Conservation (phyloP, 2,329 filamentous ascomycete genomes). For the Trichoderma sp. region DNA sequence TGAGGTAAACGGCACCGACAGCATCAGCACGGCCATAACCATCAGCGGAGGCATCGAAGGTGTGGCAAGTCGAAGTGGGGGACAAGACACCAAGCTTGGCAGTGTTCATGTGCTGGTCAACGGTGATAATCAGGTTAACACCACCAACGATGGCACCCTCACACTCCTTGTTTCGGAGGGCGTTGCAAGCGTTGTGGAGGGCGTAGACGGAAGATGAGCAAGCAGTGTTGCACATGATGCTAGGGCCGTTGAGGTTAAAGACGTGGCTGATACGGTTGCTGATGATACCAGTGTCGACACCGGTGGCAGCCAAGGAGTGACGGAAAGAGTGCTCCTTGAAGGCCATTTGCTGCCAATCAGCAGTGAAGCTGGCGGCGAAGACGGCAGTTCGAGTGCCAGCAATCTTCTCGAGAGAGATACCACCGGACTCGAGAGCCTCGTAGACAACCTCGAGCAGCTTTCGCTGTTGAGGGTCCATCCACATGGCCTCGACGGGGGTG, state of each 20-base stretch:
- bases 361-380: conserved; percentile 9
- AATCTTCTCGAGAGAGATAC: conserved; percentile 32
- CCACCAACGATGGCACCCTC: conserved; percentile 36
- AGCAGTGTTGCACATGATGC: conserved; percentile 35
- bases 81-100: conserved; percentile 25
- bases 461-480: conserved; percentile 44
- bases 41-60: conserved; percentile 35
- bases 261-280: conserved; percentile 38
- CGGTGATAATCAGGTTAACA: conserved; percentile 36
- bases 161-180: conserved; percentile 34
- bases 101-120: conserved; percentile 24
- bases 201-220: conserved; percentile 37
- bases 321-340: conserved; percentile 5
- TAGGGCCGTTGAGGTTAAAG: conserved; percentile 39
- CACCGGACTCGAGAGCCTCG: conserved; percentile 41
- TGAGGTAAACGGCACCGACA: conserved; percentile 33
- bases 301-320: conserved; percentile 24
- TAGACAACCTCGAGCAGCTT: conserved; percentile 41
- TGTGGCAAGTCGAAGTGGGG: conserved; percentile 29
- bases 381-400: conserved; percentile 22
- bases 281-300: conserved; percentile 36
- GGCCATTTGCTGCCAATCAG: conserved; percentile 14
- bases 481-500: conserved; percentile 38
- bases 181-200: conserved; percentile 26
- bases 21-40: conserved; percentile 37